These are phyloP conservation scores for Pseudocercospora cruenta DNA, from an alignment of 2,329 filamentous ascomycete species.

Conservation along the genomic window DNA sequence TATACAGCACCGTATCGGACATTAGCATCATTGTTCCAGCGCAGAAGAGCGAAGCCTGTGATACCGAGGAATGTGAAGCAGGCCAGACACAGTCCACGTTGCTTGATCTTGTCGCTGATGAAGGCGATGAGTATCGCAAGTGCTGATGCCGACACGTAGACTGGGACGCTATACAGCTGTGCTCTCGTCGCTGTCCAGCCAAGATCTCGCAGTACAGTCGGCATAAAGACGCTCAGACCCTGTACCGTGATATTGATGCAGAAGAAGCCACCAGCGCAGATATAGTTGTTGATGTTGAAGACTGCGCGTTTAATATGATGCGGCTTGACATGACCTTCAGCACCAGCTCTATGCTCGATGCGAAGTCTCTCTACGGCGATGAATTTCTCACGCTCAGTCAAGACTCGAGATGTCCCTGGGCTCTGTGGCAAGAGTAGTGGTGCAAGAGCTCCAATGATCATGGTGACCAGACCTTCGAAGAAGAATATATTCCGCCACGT, in stretches of 20 bases:
- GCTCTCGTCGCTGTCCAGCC: slow-evolving; percentile 61
- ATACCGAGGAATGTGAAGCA: slow-evolving; percentile 31
- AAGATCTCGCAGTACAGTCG: slow-evolving; percentile 64
- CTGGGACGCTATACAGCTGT: slow-evolving; percentile 46
- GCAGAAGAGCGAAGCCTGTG: slow-evolving; percentile 41
- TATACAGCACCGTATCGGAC: slow-evolving; percentile 44
- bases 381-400: slow-evolving; percentile 57
- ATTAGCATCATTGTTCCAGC: slow-evolving; percentile 31
- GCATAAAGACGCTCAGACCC: slow-evolving; percentile 47
- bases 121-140: slow-evolving; percentile 31
- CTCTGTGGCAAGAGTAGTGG: slow-evolving; percentile 58
- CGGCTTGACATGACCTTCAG: slow-evolving; percentile 53
- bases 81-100: slow-evolving; percentile 29
- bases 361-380: slow-evolving; percentile 59
- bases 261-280: slow-evolving; percentile 63
- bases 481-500: slow-evolving; percentile 66
- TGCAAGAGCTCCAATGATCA: slow-evolving; percentile 50
- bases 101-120: slow-evolving; percentile 28
- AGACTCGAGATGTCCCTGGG: slow-evolving; percentile 54
- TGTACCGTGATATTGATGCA: slow-evolving; percentile 63
- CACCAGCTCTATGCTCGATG: slow-evolving; percentile 52
- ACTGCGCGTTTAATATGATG: slow-evolving; percentile 57
- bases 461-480: slow-evolving; percentile 63
- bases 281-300: slow-evolving; percentile 62
- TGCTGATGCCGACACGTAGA: slow-evolving; percentile 40